Evolutionary conservation across 148 eudicot genomes (phyloP).

Genomic region (Chenopodium quinoa): DNA sequence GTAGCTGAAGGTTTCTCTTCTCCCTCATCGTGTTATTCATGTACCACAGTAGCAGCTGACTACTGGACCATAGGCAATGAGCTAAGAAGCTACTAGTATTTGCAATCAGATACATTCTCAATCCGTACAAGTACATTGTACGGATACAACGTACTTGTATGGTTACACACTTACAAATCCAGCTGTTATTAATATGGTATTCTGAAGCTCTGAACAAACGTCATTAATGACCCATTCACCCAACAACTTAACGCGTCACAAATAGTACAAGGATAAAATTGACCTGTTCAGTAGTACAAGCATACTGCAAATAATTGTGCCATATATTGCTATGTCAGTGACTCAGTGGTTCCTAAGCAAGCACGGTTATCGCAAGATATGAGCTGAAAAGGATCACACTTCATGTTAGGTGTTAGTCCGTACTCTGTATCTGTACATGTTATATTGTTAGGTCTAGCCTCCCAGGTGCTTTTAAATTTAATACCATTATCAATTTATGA

Average conservation of each 20-base stretch:
- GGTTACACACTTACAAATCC: constrained; percentile 5
- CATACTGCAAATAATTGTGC: background rate
- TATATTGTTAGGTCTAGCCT: background rate
- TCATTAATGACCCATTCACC: constrained; percentile 5
- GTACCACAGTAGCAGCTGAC: too few species aligned
- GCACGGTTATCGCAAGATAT: background rate
- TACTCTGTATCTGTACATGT: background rate
- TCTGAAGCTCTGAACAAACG: constrained; percentile 9
- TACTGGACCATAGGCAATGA: background rate
- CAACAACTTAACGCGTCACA: constrained; percentile 22
- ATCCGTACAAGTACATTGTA: constrained; percentile 23
- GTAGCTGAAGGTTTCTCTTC: background rate
- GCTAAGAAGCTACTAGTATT: background rate
- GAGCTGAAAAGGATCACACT: background rate
- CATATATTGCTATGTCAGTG: background rate
- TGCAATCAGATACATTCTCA: constrained; percentile 15
- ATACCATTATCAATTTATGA: too few species aligned
- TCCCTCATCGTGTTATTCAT: background rate
- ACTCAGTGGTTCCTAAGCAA: background rate
- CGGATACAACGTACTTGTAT: constrained; percentile 20
- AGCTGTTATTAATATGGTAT: constrained; percentile 27
- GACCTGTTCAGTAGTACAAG: background rate
- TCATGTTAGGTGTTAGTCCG: background rate
- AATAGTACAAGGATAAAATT: constrained; percentile 16
- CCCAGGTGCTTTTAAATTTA: background rate